Base-by-base conservation (phyloP, 139 green algal species). In the Coelastrella sp. region DNA sequence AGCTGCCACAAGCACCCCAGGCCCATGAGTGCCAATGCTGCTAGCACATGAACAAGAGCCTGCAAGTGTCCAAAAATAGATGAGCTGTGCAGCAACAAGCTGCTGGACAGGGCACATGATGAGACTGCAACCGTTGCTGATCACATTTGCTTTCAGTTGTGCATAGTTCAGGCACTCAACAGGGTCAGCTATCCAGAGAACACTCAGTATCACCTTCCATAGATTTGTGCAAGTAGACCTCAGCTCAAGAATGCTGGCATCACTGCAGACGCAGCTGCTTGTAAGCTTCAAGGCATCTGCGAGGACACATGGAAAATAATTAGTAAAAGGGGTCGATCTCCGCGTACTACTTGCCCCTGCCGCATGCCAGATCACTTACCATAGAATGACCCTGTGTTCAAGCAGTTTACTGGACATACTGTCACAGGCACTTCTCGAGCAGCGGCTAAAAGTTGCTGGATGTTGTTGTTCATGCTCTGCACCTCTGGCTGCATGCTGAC, bases 161-260 rank as follows among this genome's bases (percentile, higher is more conserved):
- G n/a, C n/a, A n/a, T n/a, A n/a, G n/a, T n/a, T n/a, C n/a, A n/a
- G n/a, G n/a, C n/a, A n/a, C n/a, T n/a, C n/a, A n/a, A n/a, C n/a
- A n/a, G n/a, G n/a, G n/a, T n/a, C n/a, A n/a, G n/a, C n/a, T n/a
- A n/a, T n/a, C n/a, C n/a, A n/a, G n/a, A n/a, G n/a, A n/a, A n/a
- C n/a, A n/a, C n/a, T n/a, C n/a, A n/a, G n/a, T n/a, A n/a, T n/a
- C 60, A 84, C 77, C 77, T 74, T 74, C 77, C 79, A 85, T 32
- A 43, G 57, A 43, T 5, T 59, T 17, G 23, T 19, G 3, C 41
- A 40, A 13, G n/a, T 30, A 15, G n/a, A 32, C 7, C 40, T 66
- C 8, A 76, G 13, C 27, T 64, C 34, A 25, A 25, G 21, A 15
- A 66, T 66, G 43, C 74, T 43, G 60, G 60, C 43, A 2, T 64